These are phyloP conservation scores for Zoysia matrella DNA, from an alignment of 202 grass and related monocot species.

Conservation along the genomic window DNA sequence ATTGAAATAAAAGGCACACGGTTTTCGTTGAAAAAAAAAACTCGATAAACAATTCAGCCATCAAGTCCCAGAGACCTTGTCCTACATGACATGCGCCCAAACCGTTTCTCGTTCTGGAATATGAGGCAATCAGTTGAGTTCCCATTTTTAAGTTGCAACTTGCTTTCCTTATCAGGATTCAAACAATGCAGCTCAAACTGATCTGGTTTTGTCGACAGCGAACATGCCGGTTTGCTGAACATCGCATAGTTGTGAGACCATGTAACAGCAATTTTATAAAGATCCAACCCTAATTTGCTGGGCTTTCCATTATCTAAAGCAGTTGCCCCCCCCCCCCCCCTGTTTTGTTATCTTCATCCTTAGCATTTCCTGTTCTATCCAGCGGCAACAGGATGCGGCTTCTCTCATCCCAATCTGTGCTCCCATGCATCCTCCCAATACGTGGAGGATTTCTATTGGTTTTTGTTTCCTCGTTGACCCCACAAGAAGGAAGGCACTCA, in stretches of 20 bases:
- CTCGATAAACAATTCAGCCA: too few species aligned
- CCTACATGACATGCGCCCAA: constrained; percentile 24
- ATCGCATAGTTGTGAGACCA: constrained; percentile 8
- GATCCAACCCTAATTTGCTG: constrained; percentile 1
- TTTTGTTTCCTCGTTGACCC: too few species aligned
- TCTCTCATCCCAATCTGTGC: too few species aligned
- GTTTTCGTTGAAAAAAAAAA: background rate
- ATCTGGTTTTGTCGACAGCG: too few species aligned
- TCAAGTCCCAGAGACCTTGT: background rate
- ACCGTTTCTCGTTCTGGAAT: background rate
- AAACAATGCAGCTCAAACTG: too few species aligned
- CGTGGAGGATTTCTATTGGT: too few species aligned
- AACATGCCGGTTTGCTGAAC: too few species aligned
- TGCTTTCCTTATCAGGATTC: too few species aligned
- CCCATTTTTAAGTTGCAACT: constrained; percentile 10
- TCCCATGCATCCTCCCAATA: too few species aligned
- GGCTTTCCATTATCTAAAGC: constrained; percentile 6
- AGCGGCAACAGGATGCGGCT: background rate
- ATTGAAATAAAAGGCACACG: background rate
- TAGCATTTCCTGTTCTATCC: constrained; percentile 2
- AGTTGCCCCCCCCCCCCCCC: background rate
- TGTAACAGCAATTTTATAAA: constrained; percentile 18
- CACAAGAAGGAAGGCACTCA: too few species aligned
- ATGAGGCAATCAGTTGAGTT: constrained; percentile 5
- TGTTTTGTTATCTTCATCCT: constrained; percentile 40